Evolutionary conservation across 2,329 filamentous ascomycete genomes (phyloP), one percentile per base, ranked within the genome.

Genomic region (Cladosporium austrohemisphaericum): DNA sequence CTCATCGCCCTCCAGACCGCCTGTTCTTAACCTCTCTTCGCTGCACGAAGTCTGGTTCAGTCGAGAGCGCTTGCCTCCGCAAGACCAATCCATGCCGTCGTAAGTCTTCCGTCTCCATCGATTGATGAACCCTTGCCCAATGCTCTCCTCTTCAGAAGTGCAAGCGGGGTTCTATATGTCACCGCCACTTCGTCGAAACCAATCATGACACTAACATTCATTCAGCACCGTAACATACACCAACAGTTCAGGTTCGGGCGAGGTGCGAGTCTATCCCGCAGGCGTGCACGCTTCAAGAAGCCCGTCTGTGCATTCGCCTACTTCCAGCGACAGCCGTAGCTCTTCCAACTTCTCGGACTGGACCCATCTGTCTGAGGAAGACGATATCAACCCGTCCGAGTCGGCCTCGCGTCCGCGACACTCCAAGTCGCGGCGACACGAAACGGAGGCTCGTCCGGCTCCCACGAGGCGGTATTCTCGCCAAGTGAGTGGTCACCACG

Each of bases 351-450:
- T 60, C 40, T 59, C 60, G 26, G 62, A 61, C 41, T 65, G 59
- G 60, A 55, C 47, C 28, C 52, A 59, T 31, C 38, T 63, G 32
- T 58, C 65, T 20, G 63, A 67, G 41, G 60, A 64, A 23, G 66
- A 71, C 68, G 70, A 71, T 47, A 71, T 76, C 56, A 67, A 71
- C 19, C 73, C 73, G 20, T 72, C 68, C n/a, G 74, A 76, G 59
- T 76, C 73, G 20, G 73, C 73, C 18, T 76, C 73, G 16, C 67
- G 70, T 37, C 68, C 67, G 38, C 40, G 44, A 14, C 57, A 53
- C 13, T 53, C 50, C 4, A 33, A 51, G 23, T 60, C 60, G 31
- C 67, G 68, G 43, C 65, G 60, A 40, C 55, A 66, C 58, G 55
- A 58, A 49, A 57, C 65, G 25, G 65, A 66, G 48, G 62, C 60